Base-by-base conservation (phyloP, 2,329 filamentous ascomycete genomes). In the Dryadomyces quercus-mongolicae region DNA sequence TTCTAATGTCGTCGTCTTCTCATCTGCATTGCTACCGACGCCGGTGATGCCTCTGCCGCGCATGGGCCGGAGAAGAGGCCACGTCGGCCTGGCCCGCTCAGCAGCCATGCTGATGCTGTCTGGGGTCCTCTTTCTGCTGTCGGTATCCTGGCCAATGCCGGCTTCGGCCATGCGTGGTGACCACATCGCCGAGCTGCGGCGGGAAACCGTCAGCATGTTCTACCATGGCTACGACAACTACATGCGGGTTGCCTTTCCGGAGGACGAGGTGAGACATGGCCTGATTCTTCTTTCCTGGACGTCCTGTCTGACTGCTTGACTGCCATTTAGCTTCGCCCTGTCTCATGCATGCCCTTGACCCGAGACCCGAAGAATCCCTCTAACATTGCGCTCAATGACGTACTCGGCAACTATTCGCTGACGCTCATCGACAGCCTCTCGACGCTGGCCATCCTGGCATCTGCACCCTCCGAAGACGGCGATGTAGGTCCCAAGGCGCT, bases 181-280 rank as follows among this genome's bases (percentile, higher is more conserved):
- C 56, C 74, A 72, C 61, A 71, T 84, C 56, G 72, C 74, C 50
- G 70, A 76, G 61, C 67, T 85, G 62, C 75, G 81, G 53, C 74
- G 72, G 59, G 76, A 82, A 55, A 82, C 81, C 12, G 78, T 82
- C 55, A 77, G 88, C 61, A 89, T 97, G 78, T 97, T 97, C 74
- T 95, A 95, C 69, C 93, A 98, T 74, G 93, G 93, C 57, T 97
- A 84, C 72, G 84, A 91, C 70, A 95, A 92, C 68, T 98, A 98
- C 73, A 93, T 96, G 84, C 72, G 80, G 60, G 77, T 95, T 68
- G 93, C 91, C 55, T 98, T 96, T 65, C 93, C 93, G 13, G 93
- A 97, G 69, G 93, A 98, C 65, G 93, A 93, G 78, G 81, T 83
- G 66, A 52, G 64, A 47, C 36, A n/a, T 15, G 22, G n/a, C 10